Evolutionary conservation across 2,329 filamentous ascomycete species (phyloP).

Genomic region (Talaromyces sp.): DNA sequence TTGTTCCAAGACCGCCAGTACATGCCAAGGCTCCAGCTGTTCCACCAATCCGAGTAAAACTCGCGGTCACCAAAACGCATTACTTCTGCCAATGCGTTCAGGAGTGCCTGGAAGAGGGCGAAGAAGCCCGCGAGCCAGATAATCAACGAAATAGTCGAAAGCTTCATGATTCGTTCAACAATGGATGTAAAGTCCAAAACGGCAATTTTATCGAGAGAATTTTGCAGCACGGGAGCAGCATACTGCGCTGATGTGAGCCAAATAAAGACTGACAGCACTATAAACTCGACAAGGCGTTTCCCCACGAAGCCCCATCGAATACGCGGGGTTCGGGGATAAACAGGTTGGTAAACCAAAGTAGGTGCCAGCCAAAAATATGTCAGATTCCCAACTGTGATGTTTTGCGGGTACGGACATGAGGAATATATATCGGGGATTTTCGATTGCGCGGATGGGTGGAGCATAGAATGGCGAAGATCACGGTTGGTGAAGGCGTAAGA

Average conservation of each 20-base stretch:
- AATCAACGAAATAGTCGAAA: constrained; percentile 89
- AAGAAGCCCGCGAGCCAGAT: constrained; percentile 99
- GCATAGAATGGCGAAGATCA: constrained; percentile 83
- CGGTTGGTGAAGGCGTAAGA: constrained; percentile 97
- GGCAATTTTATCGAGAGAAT: constrained; percentile 83
- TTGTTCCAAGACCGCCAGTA: constrained; percentile 99
- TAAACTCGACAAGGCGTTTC: constrained; percentile 74
- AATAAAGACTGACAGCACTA: constrained; percentile 78
- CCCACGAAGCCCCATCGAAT: constrained; percentile 85
- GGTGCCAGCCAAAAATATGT: constrained; percentile 98
- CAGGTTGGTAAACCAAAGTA: constrained; percentile 92
- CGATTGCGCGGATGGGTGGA: constrained; percentile 67
- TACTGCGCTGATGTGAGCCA: constrained; percentile 96
- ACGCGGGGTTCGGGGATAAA: constrained; percentile 77
- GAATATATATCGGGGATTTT: constrained; percentile 76
- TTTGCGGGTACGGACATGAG: constrained; percentile 79
- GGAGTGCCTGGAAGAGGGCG: constrained; percentile 84
- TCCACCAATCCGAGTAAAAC: constrained; percentile 99
- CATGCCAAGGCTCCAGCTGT: constrained; percentile 73
- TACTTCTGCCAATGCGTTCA: constrained; percentile 88
- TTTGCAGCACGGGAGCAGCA: constrained; percentile 79
- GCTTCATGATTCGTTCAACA: constrained; percentile 83
- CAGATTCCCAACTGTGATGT: constrained; percentile 83
- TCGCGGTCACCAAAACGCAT: constrained; percentile 86
- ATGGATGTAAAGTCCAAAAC: constrained; percentile 76